Evolutionary conservation across 352 stramenopile genomes (phyloP).

Genomic region (Pythium oligandrum): DNA sequence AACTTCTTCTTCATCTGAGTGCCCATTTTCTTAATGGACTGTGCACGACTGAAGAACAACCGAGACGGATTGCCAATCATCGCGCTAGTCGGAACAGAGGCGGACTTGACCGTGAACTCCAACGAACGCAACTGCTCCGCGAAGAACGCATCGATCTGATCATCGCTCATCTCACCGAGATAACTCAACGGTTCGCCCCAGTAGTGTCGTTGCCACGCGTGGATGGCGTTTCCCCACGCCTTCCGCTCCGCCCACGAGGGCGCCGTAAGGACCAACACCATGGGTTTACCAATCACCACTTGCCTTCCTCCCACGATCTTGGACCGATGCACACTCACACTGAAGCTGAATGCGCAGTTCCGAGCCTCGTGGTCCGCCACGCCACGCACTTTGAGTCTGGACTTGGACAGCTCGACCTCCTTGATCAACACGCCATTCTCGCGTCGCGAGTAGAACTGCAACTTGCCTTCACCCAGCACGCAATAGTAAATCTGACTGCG

Average conservation of each 20-base stretch:
- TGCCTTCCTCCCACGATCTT: constrained; percentile 70
- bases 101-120: constrained; percentile 6
- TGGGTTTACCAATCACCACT: constrained; percentile 52
- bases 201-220: constrained; percentile 84
- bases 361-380: constrained; percentile 65
- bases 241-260: constrained; percentile 76
- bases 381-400: constrained; percentile 74
- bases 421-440: constrained; percentile 60
- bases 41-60: constrained; percentile 46
- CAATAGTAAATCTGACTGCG: constrained; percentile 76
- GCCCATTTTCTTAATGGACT: constrained; percentile 57
- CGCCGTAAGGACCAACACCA: constrained; percentile 55
- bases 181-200: constrained; percentile 76
- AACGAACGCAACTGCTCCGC: constrained; percentile 57
- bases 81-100: constrained; percentile 11
- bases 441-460: constrained; percentile 69
- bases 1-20: constrained; percentile 64
- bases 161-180: constrained; percentile 31
- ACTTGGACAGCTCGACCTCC: constrained; percentile 63
- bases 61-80: constrained; percentile 19
- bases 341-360: constrained; percentile 73
- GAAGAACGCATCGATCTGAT: constrained; percentile 75
- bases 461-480: constrained; percentile 63
- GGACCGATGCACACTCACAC: constrained; percentile 58
- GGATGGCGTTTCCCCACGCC: constrained; percentile 83